A percentile compares a stretch with the other conserved stretches of the same genome.
phyloP scores from a whole-genome alignment of 1,284 basidiomycete species.

The Afroboletus lepidellus region DNA sequence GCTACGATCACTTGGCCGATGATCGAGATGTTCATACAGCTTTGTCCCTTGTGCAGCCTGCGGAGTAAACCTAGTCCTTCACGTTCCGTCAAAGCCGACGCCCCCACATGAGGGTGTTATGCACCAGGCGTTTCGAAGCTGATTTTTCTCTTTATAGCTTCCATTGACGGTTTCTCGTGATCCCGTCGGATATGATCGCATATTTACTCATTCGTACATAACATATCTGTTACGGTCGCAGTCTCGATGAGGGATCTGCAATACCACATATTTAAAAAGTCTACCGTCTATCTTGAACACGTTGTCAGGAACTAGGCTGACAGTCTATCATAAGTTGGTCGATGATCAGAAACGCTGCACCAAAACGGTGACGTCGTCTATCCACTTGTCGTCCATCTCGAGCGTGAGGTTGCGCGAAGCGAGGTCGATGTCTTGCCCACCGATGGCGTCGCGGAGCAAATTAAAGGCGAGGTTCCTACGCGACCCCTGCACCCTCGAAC shows the following conservation, averaged over 20 bases:
- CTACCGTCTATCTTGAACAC: not conserved
- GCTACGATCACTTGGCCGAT: constrained; percentile 71
- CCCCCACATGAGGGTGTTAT: constrained; percentile 16
- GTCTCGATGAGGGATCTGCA: constrained; percentile 5
- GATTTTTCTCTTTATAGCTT: not conserved
- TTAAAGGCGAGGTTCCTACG: constrained; percentile 46
- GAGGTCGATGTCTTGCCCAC: constrained; percentile 48
- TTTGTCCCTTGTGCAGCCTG: constrained; percentile 61
- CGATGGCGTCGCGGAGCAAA: constrained; percentile 56
- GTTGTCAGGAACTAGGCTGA: not conserved
- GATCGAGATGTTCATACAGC: constrained; percentile 61
- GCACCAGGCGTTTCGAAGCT: constrained; percentile 4
- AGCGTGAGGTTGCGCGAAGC: constrained; percentile 61
- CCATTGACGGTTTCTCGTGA: not conserved
- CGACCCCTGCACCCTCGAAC: constrained; percentile 9
- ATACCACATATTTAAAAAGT: constrained; percentile 12
- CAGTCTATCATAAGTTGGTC: constrained; percentile 7
- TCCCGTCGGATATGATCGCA: constrained; percentile 2
- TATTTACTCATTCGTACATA: constrained; percentile 17
- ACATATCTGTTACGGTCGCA: constrained; percentile 15
- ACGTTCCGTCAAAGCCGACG: constrained; percentile 22
- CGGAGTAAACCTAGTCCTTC: constrained; percentile 26
- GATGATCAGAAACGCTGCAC: constrained; percentile 40
- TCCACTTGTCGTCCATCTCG: constrained; percentile 63
- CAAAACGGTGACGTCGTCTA: constrained; percentile 68